Evolutionary conservation across 768 basidiomycete genomes (phyloP).

Genomic region (Tubosaeta brunneosetosa): DNA sequence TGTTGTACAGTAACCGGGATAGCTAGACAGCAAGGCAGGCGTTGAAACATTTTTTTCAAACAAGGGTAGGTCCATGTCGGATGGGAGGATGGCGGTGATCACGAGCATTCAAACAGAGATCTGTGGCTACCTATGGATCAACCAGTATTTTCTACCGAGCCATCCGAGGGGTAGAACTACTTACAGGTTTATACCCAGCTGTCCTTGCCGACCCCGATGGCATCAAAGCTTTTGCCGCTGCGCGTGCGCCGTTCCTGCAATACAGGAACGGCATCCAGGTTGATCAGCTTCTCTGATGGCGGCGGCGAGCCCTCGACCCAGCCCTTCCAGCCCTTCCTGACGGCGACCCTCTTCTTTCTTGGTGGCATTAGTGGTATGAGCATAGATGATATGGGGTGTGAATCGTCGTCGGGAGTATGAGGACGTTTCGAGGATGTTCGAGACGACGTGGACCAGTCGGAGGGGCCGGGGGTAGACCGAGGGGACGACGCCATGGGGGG

Average conservation of each 20-base stretch:
- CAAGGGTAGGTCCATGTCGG: constrained; percentile 1
- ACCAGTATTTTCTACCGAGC: constrained; percentile 51
- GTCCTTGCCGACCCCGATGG: constrained; percentile 71
- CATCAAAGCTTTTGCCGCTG: constrained; percentile 83
- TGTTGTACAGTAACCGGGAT: constrained; percentile 24
- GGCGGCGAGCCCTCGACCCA: constrained; percentile 86
- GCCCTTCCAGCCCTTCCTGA: constrained; percentile 85
- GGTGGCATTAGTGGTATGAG: constrained; percentile 29
- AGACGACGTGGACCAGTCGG: constrained; percentile 67
- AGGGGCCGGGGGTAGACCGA: constrained; percentile 70
- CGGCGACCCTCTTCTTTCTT: constrained; percentile 58
- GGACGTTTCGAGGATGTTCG: constrained; percentile 78
- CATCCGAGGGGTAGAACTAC: constrained; percentile 29
- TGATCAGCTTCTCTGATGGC: constrained; percentile 77
- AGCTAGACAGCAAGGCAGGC: constrained; percentile 13
- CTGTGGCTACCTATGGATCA: constrained; percentile 6
- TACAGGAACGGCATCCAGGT: constrained; percentile 66
- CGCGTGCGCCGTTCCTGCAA: constrained; percentile 74
- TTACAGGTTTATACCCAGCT: constrained; percentile 63
- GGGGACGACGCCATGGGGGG: constrained; percentile 65
- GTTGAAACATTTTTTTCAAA: constrained; percentile 10
- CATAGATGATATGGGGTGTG: constrained; percentile 31
- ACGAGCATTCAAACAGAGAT: neutral
- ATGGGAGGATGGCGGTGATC: neutral
- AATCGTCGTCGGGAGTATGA: constrained; percentile 65